Conservation (phyloP, 345 rosid genomes). For the Acer saccharum region DNA sequence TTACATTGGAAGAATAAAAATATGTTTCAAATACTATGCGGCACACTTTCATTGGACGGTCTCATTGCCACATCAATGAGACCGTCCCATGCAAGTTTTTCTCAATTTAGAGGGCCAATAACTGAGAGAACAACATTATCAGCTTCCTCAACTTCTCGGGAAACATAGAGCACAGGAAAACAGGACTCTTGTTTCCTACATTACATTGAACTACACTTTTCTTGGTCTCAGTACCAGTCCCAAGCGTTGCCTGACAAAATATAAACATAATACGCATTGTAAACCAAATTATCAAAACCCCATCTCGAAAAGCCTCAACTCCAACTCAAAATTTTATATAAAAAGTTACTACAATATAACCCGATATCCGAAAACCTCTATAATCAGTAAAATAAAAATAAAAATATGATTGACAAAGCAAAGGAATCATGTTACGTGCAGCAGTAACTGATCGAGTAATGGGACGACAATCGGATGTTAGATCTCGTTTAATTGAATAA, state of each 20-base stretch:
- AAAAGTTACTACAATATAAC: background rate
- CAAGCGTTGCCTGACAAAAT: slow-evolving; percentile 62
- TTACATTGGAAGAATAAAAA: no score
- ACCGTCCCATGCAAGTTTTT: no score
- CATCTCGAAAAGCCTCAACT: no score
- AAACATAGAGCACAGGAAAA: slow-evolving; percentile 58
- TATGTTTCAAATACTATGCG: no score
- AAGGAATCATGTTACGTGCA: no score
- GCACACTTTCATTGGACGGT: no score
- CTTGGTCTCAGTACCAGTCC: slow-evolving; percentile 35
- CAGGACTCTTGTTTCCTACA: slow-evolving; percentile 63
- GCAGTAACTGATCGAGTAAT: no score
- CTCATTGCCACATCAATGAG: no score
- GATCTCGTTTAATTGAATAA: no score
- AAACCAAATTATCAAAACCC: background rate
- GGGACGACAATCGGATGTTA: no score
- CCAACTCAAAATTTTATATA: no score
- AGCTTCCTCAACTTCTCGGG: slow-evolving; percentile 58
- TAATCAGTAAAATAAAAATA: background rate
- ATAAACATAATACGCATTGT: background rate
- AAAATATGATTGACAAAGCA: background rate
- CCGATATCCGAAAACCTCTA: background rate
- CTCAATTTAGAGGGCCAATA: slow-evolving; percentile 60
- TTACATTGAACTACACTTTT: slow-evolving; percentile 70
- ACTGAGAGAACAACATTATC: slow-evolving; percentile 75